phyloP scores from a whole-genome alignment of 495 filamentous ascomycete species.

The Entonaema liquescens region DNA sequence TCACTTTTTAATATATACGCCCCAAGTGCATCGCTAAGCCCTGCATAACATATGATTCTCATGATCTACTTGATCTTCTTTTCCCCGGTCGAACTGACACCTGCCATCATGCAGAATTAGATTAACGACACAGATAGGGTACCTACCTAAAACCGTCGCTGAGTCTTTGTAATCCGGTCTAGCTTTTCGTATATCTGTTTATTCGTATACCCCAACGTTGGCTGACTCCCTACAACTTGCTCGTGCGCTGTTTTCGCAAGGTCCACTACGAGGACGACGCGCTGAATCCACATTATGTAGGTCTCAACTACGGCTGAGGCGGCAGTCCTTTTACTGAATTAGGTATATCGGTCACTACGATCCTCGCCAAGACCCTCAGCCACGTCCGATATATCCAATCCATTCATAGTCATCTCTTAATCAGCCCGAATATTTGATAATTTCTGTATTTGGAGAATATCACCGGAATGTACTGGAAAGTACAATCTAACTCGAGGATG shows the following conservation, averaged over 20 bases:
- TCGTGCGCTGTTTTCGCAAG: constrained; percentile 13
- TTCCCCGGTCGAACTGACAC: constrained; percentile 22
- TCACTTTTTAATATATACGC: constrained; percentile 26
- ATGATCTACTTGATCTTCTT: constrained; percentile 5
- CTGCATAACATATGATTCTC: constrained; percentile 36
- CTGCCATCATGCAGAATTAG: constrained; percentile 33
- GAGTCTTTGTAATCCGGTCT: constrained; percentile 10
- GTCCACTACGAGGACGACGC: constrained; percentile 10
- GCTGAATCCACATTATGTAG: constrained; percentile 19
- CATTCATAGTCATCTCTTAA: not conserved
- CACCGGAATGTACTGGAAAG: not conserved
- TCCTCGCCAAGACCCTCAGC: constrained; percentile 34
- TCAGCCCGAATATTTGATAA: not conserved
- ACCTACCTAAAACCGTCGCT: constrained; percentile 13
- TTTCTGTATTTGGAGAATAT: not conserved
- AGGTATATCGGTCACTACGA: constrained; percentile 9
- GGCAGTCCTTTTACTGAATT: constrained; percentile 29
- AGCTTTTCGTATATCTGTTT: constrained; percentile 23
- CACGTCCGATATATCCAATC: constrained; percentile 14
- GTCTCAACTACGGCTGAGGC: constrained; percentile 29
- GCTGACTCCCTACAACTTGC: constrained; percentile 8
- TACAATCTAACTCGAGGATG: not conserved
- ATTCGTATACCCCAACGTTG: not conserved
- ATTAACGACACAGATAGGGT: constrained; percentile 29
- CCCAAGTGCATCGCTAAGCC: constrained; percentile 36